Evolutionary conservation across 2,329 filamentous ascomycete species (phyloP), one percentile per base, ranked within the genome.

Genomic region (Pseudopithomyces maydicus): DNA sequence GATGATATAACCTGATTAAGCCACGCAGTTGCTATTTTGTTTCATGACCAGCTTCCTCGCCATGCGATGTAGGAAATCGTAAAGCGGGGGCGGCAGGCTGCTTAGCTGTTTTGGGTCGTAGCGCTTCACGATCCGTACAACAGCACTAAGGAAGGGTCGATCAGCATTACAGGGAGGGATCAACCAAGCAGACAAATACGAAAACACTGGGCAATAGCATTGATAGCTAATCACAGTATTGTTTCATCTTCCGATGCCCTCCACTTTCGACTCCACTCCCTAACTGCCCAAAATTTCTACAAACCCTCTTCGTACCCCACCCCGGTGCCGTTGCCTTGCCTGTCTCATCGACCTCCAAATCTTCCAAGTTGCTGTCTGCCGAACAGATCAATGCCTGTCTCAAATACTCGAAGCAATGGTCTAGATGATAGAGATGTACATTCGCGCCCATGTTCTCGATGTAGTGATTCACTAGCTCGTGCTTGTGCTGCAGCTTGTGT

Each of bases 401-500:
- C 17, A 61, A 38, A n/a, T 61, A 57, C 32, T 63, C 60, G n/a
- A 61, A 58, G 47, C 60, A 63, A 55, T 63, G 58, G 6, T 52
- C 52, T 1, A 52, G 19, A 45, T 64, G 61, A 20, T 43, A 36
- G 6, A 46, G 45, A 29, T 39, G 15, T 19, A 26, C 20, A 20
- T 50, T 41, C 20, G 32, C 54, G 15, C 39, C 45, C 29, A 39
- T 19, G 2, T 50, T 22, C n/a, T 55, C 38, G 14, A 56, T 19
- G 32, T 38, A 48, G 14, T 43, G 48, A 11, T 41, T 33, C 6
- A 22, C 19, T 10, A 52, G 43, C 12, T 23, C 23, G 10, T 32
- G 39, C 17, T 50, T 44, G 29, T 35, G 22, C 22, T 50, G 47
- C 23, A 51, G 23, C 38, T 51, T 42, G 48, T 51, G 17, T 17